A percentile compares a stretch with the other conserved stretches of the same genome.
These are phyloP conservation scores for Boletus rubroflammeus DNA, from an alignment of 768 basidiomycete genomes.

Conservation along the genomic window DNA sequence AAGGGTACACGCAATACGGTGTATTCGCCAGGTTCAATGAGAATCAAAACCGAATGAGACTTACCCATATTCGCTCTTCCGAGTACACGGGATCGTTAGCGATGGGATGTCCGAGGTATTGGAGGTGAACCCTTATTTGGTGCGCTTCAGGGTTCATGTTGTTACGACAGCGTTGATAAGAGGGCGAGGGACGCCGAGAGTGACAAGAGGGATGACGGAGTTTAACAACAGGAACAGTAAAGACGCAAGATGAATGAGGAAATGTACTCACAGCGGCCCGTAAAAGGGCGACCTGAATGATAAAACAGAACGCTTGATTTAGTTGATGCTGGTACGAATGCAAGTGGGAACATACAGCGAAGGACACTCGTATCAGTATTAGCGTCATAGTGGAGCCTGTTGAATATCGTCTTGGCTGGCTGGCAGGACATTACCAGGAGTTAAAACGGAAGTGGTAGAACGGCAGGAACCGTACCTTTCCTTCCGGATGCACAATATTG, in stretches of 20 bases:
- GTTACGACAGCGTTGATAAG: conserved; percentile 5
- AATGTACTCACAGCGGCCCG: conserved; percentile 77
- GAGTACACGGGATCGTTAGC: conserved; percentile 96
- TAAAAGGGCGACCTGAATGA: conserved; percentile 71
- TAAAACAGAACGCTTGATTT: conserved; percentile 2
- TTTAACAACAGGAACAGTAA: background rate
- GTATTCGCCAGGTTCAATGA: background rate
- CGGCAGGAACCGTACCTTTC: conserved; percentile 57
- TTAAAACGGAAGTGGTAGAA: background rate
- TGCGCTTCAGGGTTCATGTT: conserved; percentile 56
- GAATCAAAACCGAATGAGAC: conserved; percentile 10
- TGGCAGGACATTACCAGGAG: conserved; percentile 28
- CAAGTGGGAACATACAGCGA: conserved; percentile 51
- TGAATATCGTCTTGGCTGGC: conserved; percentile 89
- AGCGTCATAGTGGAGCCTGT: conserved; percentile 73
- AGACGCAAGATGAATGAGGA: background rate
- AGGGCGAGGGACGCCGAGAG: background rate
- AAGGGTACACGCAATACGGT: background rate
- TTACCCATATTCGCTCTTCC: conserved; percentile 71
- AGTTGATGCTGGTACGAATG: background rate
- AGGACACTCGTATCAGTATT: conserved; percentile 83
- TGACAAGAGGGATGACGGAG: background rate
- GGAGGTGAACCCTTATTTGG: conserved; percentile 95
- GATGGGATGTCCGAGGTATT: conserved; percentile 90
- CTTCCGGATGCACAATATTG: conserved; percentile 93